Evolutionary conservation across 2,329 filamentous ascomycete genomes (phyloP).

Genomic region (Sordariomycetes sp.): DNA sequence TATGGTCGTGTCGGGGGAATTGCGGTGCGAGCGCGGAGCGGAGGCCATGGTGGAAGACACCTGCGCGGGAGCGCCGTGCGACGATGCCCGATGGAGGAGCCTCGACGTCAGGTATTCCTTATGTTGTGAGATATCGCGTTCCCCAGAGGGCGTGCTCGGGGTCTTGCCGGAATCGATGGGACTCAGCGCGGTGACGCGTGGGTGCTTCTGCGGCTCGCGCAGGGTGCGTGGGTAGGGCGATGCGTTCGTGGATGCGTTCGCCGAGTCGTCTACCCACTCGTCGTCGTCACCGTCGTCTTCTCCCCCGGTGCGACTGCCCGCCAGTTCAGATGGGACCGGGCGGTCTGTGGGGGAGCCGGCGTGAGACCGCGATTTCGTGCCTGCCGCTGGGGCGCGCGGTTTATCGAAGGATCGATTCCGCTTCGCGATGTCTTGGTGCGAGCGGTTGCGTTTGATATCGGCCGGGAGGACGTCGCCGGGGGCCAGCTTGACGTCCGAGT

Average conservation of each 20-base stretch:
- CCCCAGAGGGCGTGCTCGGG: slow-evolving; percentile 8
- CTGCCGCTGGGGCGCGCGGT: slow-evolving; percentile 15
- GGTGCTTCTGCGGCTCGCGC: background rate
- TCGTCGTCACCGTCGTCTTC: slow-evolving; percentile 32
- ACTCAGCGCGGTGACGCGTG: background rate
- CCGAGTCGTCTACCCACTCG: slow-evolving; percentile 59
- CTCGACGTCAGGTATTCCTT: slow-evolving; percentile 59
- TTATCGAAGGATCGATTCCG: slow-evolving; percentile 38
- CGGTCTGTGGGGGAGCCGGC: slow-evolving; percentile 33
- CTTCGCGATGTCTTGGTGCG: slow-evolving; percentile 44
- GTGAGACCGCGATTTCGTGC: slow-evolving; percentile 1
- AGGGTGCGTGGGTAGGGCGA: slow-evolving; percentile 34
- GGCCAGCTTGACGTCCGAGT: slow-evolving; percentile 17
- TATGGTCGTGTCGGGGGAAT: slow-evolving; percentile 17
- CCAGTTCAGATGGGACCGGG: slow-evolving; percentile 54
- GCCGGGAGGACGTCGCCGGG: slow-evolving; percentile 28
- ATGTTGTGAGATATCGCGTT: slow-evolving; percentile 35
- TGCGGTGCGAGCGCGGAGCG: slow-evolving; percentile 15
- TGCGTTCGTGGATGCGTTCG: slow-evolving; percentile 49
- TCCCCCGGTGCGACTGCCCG: slow-evolving; percentile 34
- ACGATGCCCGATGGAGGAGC: slow-evolving; percentile 53
- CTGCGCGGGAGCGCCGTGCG: slow-evolving; percentile 50
- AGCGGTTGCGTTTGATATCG: slow-evolving; percentile 47
- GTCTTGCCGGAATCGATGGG: background rate
- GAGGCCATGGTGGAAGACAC: slow-evolving; percentile 52